These are phyloP conservation scores for Senna tora DNA, from an alignment of 306 rosid species.

Conservation along the genomic window DNA sequence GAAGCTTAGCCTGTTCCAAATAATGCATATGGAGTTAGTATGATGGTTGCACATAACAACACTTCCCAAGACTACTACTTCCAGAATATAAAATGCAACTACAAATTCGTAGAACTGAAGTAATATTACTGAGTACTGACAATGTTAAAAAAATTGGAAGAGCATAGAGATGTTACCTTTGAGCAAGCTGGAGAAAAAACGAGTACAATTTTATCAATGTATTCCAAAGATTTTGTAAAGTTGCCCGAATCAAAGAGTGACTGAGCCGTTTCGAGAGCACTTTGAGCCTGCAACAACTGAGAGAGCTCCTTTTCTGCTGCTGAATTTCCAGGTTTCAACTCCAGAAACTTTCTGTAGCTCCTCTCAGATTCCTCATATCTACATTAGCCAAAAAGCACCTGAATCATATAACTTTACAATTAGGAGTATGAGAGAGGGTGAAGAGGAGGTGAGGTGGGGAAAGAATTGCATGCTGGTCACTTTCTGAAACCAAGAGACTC, in stretches of 20 bases:
- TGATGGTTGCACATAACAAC: constrained; percentile 15
- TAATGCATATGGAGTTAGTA: constrained; percentile 34
- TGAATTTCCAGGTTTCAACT: constrained; percentile 72
- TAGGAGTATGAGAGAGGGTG: constrained; percentile 60
- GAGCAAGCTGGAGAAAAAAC: constrained; percentile 94
- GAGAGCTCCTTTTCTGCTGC: constrained; percentile 90
- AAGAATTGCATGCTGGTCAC: constrained; percentile 20
- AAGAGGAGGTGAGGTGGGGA: background rate
- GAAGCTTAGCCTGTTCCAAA: constrained; percentile 78
- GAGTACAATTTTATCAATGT: constrained; percentile 84
- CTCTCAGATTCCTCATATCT: constrained; percentile 94
- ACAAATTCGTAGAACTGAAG: constrained; percentile 27
- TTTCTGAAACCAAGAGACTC: constrained; percentile 34
- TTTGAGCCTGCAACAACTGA: constrained; percentile 85
- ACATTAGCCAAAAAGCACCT: constrained; percentile 99
- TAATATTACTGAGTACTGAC: constrained; percentile 17
- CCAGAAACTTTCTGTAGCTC: constrained; percentile 77
- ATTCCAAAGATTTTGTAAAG: constrained; percentile 82
- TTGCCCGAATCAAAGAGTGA: constrained; percentile 65
- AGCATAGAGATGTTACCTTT: constrained; percentile 51
- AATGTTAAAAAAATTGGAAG: background rate
- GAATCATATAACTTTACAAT: constrained; percentile 91
- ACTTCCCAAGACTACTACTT: constrained; percentile 27
- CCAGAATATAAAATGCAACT: constrained; percentile 13
- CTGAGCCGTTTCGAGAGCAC: constrained; percentile 79